These are phyloP conservation scores for Taiozyma sp. DNA, from an alignment of 1,139 yeast genomes.

Conservation along the genomic window DNA sequence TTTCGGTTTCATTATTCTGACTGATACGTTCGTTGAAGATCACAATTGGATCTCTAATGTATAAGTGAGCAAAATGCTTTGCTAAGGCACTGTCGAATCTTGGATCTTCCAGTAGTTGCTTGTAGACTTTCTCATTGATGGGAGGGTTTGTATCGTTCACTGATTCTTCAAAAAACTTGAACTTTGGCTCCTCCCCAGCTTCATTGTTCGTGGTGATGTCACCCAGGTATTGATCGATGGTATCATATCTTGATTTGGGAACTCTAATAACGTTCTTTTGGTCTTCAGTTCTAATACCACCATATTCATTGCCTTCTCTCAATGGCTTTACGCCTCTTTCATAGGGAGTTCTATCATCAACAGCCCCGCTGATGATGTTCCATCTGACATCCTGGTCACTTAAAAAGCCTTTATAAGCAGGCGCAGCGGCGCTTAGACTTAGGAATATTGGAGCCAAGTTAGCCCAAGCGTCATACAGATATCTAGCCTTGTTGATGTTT, in stretches of 20 bases:
- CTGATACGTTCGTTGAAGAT: constrained; percentile 78
- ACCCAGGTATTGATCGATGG: constrained; percentile 77
- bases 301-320: constrained; percentile 37
- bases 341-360: constrained; percentile 86
- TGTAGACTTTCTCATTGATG: constrained; percentile 53
- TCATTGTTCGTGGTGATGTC: constrained; percentile 32
- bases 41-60: constrained; percentile 89
- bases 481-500: constrained; percentile 68
- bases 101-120: constrained; percentile 40
- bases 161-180: constrained; percentile 38
- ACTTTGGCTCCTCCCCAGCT: constrained; percentile 12
- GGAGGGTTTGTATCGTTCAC: constrained; percentile 79
- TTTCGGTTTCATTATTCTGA: constrained; percentile 67
- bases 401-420: constrained; percentile 83
- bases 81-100: constrained; percentile 67
- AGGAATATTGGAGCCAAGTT: constrained; percentile 84
- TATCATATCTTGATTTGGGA: constrained; percentile 89
- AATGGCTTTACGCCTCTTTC: constrained; percentile 68
- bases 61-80: constrained; percentile 87
- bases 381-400: constrained; percentile 96
- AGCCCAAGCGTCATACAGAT: constrained; percentile 79
- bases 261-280: constrained; percentile 48
- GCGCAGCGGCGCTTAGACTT: constrained; percentile 86
- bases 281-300: constrained; percentile 42
- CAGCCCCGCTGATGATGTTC: constrained; percentile 93